phyloP scores from a whole-genome alignment of 495 filamentous ascomycete species.

The Lichina pygmaea region DNA sequence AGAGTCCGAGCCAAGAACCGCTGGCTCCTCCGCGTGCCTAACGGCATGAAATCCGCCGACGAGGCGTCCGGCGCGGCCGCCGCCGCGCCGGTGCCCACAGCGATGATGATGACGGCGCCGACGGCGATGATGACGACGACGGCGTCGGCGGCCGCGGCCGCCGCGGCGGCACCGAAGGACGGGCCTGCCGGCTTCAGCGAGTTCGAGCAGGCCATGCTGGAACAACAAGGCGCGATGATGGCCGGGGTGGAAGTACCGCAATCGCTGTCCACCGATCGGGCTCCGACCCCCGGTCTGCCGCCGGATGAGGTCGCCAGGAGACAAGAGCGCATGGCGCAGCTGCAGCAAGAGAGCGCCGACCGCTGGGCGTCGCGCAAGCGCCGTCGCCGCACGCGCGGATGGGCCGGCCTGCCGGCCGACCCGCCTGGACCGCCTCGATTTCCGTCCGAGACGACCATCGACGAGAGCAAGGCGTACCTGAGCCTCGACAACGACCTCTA shows the following conservation, averaged over 20 bases:
- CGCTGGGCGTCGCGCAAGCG: conserved; percentile 39
- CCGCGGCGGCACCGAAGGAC: neutral
- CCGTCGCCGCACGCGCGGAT: conserved; percentile 40
- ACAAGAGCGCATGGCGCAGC: conserved; percentile 2
- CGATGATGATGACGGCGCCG: neutral
- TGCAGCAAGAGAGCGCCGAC: conserved; percentile 37
- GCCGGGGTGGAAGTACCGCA: neutral
- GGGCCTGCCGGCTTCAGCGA: neutral
- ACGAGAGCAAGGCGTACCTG: conserved; percentile 47
- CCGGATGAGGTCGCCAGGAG: conserved; percentile 21
- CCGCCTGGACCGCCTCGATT: conserved; percentile 49
- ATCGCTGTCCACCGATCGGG: neutral
- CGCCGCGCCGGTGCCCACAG: too few relatives aligned
- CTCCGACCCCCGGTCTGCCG: conserved; percentile 15
- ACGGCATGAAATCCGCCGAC: conserved; percentile 20
- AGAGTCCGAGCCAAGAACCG: conserved; percentile 35
- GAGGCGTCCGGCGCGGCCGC: too few relatives aligned
- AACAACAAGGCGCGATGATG: neutral
- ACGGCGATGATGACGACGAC: neutral
- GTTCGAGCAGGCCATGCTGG: neutral
- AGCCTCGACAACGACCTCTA: conserved; percentile 35
- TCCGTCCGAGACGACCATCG: conserved; percentile 57
- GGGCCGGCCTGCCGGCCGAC: conserved; percentile 47
- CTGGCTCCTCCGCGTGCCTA: conserved; percentile 32
- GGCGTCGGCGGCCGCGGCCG: neutral